Conservation (phyloP, 768 basidiomycete species). For the Rhodotorula graminis region DNA sequence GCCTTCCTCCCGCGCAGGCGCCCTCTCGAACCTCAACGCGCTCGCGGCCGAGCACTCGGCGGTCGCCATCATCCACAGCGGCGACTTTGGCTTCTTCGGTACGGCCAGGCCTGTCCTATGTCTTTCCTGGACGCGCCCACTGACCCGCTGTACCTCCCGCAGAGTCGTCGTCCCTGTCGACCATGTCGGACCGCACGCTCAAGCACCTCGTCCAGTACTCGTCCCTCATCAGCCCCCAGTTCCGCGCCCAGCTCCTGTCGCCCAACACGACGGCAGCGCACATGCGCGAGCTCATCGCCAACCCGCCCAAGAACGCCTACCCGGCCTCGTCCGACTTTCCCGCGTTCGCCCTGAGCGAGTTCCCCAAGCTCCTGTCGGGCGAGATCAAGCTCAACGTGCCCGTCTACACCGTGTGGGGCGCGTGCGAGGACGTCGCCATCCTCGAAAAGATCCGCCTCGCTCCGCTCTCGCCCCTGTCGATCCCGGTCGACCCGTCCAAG, state of each 20-base stretch:
- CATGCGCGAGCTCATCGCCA: conserved; percentile 54
- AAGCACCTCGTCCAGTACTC: conserved; percentile 96
- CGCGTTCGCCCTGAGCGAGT: conserved; percentile 79
- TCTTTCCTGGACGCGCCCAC: background rate
- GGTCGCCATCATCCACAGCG: conserved; percentile 89
- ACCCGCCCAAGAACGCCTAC: conserved; percentile 46
- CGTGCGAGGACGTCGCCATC: conserved; percentile 89
- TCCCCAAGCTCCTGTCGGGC: conserved; percentile 82
- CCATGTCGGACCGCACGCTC: conserved; percentile 89
- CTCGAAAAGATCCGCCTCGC: conserved; percentile 79
- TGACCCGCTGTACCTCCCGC: background rate
- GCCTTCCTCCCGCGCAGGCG: conserved; percentile 51
- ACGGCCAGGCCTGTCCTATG: conserved; percentile 36
- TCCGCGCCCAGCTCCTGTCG: conserved; percentile 49
- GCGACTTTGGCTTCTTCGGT: conserved; percentile 99
- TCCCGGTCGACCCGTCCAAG: conserved; percentile 22
- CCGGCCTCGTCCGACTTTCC: conserved; percentile 53
- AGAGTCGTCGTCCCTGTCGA: conserved; percentile 74
- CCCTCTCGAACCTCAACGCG: conserved; percentile 79
- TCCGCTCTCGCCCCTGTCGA: background rate
- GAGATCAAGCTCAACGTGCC: conserved; percentile 87
- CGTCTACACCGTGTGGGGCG: conserved; percentile 94
- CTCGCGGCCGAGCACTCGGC: conserved; percentile 84
- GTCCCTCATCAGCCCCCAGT: conserved; percentile 77
- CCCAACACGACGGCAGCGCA: conserved; percentile 24